Conservation (phyloP, 1,284 basidiomycete species). For the Papiliotrema flavescens region DNA sequence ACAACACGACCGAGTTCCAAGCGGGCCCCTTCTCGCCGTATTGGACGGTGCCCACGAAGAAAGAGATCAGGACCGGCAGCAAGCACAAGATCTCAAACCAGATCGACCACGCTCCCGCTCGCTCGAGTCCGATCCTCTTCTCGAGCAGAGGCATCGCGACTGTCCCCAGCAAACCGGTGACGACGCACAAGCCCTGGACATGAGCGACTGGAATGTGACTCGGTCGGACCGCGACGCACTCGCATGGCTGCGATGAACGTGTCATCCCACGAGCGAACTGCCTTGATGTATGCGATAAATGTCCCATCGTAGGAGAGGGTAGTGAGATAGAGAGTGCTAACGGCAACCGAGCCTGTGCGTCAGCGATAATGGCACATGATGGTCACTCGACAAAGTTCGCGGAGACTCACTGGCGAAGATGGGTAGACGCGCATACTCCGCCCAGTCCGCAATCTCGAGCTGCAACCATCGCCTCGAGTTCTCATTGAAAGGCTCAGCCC, state of each 20-base stretch:
- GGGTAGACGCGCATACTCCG: conserved; percentile 48
- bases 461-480: conserved; percentile 4
- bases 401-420: conserved; percentile 48
- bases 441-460: conserved; percentile 44
- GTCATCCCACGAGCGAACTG: conserved; percentile 40
- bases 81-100: conserved; percentile 47
- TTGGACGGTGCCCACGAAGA: conserved; percentile 28
- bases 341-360: conserved; percentile 33
- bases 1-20: conserved; percentile 33
- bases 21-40: conserved; percentile 35
- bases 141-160: conserved; percentile 51
- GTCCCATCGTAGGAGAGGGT: conserved; percentile 50
- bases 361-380: not conserved
- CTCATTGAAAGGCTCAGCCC: not conserved
- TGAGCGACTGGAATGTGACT: not conserved
- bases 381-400: not conserved
- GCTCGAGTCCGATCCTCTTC: conserved; percentile 47
- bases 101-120: conserved; percentile 53
- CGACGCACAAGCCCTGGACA: conserved; percentile 45
- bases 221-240: conserved; percentile 9
- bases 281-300: conserved; percentile 43
- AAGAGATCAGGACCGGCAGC: conserved; percentile 32
- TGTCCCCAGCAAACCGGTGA: conserved; percentile 52
- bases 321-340: conserved; percentile 52
- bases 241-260: conserved; percentile 51